Base-by-base conservation (phyloP, 73 alveolate genomes). In the Tetrahymena malaccensis region DNA sequence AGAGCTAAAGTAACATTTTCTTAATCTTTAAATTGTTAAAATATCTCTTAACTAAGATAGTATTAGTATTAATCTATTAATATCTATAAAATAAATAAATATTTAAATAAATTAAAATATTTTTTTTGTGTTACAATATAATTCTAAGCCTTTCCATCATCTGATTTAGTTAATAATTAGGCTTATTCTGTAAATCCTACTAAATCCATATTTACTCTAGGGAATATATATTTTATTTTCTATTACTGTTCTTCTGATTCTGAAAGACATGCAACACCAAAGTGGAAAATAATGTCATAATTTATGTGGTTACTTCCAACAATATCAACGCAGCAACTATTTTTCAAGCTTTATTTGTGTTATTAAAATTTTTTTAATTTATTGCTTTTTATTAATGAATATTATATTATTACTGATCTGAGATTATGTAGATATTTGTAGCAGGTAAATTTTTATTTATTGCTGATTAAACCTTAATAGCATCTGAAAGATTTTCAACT, bases 231-330 rank as follows among this genome's bases (percentile, higher is more conserved):
- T n/a, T 38, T 85, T 27, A 85, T 43, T 35, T 85, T 85, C 89
- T 70, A 25, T 70, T 70, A 22, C 37, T 70, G 25, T 21, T 85
- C 83, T 38, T 38, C 35, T 10, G 35, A 34, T 35, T 95, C 97
- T 43, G 95, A 85, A 35, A 95, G 84, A 34, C 97, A 95, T 43
- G 97, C 93, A 22, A 84, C 93, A 11, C 97, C 97, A 89, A 95
- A 95, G 38, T 95, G 97, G n/a, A 95, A 85, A 1, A 95, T 95
- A 31, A 95, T 33, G 33, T 95, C 97, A 85, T 85, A 85, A 38
- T 89, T 50, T 35, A 95, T 93, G 43, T 95, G 97, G 11, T 35
- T 34, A 2, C 95, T 94, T 13, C 97, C 97, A 35, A 95, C 93
- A 21, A 85, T 70, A 95, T 95, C 94, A 4, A 95, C 95, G 93